These are phyloP conservation scores for Fusarium graminum DNA, from an alignment of 2,329 filamentous ascomycete genomes.

Conservation along the genomic window DNA sequence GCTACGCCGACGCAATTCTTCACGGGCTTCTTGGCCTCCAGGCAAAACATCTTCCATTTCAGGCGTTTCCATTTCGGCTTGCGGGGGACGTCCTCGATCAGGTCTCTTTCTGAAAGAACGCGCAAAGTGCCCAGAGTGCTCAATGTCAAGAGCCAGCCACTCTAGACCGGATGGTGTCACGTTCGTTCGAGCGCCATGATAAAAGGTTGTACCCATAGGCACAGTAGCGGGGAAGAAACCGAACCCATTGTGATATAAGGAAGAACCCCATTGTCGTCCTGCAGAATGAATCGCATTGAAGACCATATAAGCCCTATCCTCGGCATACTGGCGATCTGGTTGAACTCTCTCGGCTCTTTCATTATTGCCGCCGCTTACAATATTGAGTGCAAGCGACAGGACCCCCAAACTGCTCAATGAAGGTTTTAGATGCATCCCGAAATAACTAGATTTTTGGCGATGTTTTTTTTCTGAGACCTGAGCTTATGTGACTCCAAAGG, in stretches of 20 bases:
- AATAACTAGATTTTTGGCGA: not conserved
- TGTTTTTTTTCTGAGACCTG: constrained; percentile 1
- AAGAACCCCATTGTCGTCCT: constrained; percentile 80
- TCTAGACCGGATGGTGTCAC: constrained; percentile 67
- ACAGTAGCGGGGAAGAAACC: constrained; percentile 76
- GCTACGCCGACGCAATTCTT: constrained; percentile 28
- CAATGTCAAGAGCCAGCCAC: constrained; percentile 83
- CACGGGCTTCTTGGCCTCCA: constrained; percentile 2
- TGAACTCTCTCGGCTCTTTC: constrained; percentile 42
- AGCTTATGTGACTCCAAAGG: constrained; percentile 1
- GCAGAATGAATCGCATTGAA: constrained; percentile 81
- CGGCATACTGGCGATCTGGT: constrained; percentile 56
- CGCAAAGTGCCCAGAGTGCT: constrained; percentile 78
- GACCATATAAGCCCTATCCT: constrained; percentile 70
- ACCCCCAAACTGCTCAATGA: constrained; percentile 19
- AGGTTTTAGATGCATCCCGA: constrained; percentile 36
- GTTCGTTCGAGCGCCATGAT: constrained; percentile 69
- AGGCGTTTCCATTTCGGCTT: not conserved
- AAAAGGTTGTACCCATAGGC: constrained; percentile 73
- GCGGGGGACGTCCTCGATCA: not conserved
- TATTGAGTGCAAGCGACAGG: constrained; percentile 28
- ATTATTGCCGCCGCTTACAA: constrained; percentile 6
- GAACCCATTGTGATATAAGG: constrained; percentile 81
- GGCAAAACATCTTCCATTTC: constrained; percentile 4
- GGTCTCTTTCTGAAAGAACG: constrained; percentile 36